Percentiles rank a stretch among this genome's conserved stretches.
phyloP scores from a whole-genome alignment of 2,329 filamentous ascomycete species.

The Aspergillus sp. region DNA sequence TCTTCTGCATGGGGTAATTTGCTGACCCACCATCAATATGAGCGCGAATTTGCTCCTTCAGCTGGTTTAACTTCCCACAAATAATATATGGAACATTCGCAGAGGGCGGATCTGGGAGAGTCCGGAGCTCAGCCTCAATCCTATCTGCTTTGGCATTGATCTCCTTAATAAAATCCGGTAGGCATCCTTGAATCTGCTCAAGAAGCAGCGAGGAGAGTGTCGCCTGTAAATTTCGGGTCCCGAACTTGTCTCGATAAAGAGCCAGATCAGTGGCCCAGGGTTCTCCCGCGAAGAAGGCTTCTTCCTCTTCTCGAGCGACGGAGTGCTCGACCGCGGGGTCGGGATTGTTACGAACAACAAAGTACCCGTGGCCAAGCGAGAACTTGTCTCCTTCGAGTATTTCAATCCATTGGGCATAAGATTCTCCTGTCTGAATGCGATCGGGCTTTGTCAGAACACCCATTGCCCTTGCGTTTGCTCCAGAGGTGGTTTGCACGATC shows the following conservation, averaged over 20 bases:
- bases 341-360: constrained; percentile 66
- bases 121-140: constrained; percentile 58
- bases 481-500: constrained; percentile 58
- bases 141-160: constrained; percentile 51
- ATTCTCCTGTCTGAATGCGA: constrained; percentile 58
- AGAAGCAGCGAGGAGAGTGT: constrained; percentile 54
- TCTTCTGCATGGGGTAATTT: constrained; percentile 44
- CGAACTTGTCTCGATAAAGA: constrained; percentile 50
- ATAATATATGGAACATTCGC: constrained; percentile 69
- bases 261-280: constrained; percentile 52
- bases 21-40: constrained; percentile 55
- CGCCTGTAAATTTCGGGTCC: constrained; percentile 53
- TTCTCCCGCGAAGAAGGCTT: constrained; percentile 50
- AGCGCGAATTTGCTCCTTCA: constrained; percentile 57
- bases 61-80: constrained; percentile 58
- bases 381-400: constrained; percentile 67
- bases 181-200: constrained; percentile 45
- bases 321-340: constrained; percentile 47
- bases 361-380: constrained; percentile 72
- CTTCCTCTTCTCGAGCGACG: constrained; percentile 53
- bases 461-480: constrained; percentile 62
- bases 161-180: constrained; percentile 40
- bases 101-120: constrained; percentile 66
- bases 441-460: constrained; percentile 88
- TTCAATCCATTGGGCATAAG: constrained; percentile 60